Evolutionary conservation across 176 grass and related monocot species (phyloP).

Genomic region (Ampelocalamus luodianensis): DNA sequence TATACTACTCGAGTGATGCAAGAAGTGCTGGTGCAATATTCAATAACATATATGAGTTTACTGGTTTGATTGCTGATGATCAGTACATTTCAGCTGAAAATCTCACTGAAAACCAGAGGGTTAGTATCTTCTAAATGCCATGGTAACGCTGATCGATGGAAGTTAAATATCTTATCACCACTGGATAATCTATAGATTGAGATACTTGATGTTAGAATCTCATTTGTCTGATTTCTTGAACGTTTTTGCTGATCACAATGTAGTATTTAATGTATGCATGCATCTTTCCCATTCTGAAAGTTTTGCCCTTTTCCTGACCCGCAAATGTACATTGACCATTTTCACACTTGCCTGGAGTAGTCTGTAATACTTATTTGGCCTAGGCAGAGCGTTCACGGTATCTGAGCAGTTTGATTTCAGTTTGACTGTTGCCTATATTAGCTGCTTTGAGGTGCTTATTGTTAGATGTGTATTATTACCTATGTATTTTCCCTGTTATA

Average conservation of each 20-base stretch:
- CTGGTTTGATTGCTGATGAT: conserved; percentile 76
- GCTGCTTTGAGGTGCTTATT: conserved; percentile 5
- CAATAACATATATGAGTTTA: conserved; percentile 89
- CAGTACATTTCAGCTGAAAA: conserved; percentile 81
- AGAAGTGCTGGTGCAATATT: conserved; percentile 72
- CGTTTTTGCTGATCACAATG: not conserved
- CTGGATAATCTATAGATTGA: not conserved
- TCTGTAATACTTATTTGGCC: conserved; percentile 15
- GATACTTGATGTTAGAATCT: conserved; percentile 21
- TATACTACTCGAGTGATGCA: conserved; percentile 73
- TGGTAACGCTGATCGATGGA: not conserved
- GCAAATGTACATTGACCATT: conserved; percentile 21
- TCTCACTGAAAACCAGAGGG: conserved; percentile 78
- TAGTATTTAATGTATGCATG: not conserved
- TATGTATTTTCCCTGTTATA: too few species aligned
- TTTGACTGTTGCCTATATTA: not conserved
- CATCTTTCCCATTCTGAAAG: not conserved
- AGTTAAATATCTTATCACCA: not conserved
- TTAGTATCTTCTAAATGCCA: conserved; percentile 46
- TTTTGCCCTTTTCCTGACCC: conserved; percentile 17
- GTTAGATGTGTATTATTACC: too few species aligned
- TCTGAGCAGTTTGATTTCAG: not conserved
- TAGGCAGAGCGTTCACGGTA: not conserved
- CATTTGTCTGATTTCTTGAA: conserved; percentile 25
- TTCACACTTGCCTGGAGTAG: conserved; percentile 14